These are phyloP conservation scores for Cercospora nicotianae DNA, from an alignment of 2,329 filamentous ascomycete genomes.

Conservation along the genomic window DNA sequence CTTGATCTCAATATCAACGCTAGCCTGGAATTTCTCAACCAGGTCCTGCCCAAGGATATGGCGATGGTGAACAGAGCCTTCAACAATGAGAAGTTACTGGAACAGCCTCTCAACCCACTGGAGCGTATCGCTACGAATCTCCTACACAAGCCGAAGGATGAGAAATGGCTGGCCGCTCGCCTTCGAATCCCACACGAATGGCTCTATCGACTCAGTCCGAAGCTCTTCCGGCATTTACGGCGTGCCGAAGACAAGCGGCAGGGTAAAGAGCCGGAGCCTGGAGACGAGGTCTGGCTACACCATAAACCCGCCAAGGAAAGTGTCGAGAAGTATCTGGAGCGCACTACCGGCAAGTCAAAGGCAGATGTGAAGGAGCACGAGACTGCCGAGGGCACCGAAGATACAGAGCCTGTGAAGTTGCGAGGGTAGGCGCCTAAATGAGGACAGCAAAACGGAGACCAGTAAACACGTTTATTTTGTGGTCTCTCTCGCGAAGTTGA, in stretches of 20 bases:
- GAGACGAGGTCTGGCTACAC: constrained; percentile 58
- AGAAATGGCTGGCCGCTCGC: constrained; percentile 59
- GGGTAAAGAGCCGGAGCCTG: constrained; percentile 39
- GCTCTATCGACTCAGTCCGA: constrained; percentile 50
- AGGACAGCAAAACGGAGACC: too few relatives aligned
- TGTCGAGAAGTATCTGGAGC: constrained; percentile 24
- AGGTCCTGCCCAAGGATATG: constrained; percentile 52
- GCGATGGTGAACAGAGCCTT: constrained; percentile 54
- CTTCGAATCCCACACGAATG: constrained; percentile 62
- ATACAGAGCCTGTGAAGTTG: background rate
- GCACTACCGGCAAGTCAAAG: constrained; percentile 8
- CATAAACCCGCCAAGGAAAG: constrained; percentile 39
- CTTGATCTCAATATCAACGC: constrained; percentile 64
- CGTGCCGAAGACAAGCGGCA: constrained; percentile 40
- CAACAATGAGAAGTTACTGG: constrained; percentile 53
- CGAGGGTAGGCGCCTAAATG: background rate
- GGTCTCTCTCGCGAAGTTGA: too few relatives aligned
- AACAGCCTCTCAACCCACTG: constrained; percentile 38
- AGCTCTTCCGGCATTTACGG: constrained; percentile 45
- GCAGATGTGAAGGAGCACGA: background rate
- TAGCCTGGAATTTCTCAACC: constrained; percentile 61
- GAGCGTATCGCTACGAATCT: constrained; percentile 52
- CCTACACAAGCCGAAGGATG: constrained; percentile 52
- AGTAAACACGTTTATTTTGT: too few relatives aligned
- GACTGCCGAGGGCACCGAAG: background rate